phyloP scores from a whole-genome alignment of 208 protist genomes.

The Leishmania lainsoni region DNA sequence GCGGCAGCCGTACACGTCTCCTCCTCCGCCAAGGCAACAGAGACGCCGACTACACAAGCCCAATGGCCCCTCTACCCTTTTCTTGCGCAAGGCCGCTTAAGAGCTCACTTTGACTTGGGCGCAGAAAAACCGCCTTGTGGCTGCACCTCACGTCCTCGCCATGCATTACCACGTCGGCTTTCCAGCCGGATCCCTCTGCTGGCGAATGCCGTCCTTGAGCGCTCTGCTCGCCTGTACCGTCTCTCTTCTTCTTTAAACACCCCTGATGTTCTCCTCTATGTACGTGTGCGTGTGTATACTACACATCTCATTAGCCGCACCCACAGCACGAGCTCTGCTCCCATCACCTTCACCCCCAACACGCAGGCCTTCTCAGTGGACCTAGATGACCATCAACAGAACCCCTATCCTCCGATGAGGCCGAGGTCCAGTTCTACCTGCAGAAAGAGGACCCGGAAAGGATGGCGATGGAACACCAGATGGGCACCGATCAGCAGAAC shows the following conservation, averaged over 20 bases:
- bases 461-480: background rate
- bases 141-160: background rate
- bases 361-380: background rate
- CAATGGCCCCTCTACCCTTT: background rate
- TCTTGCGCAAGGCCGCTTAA: too few relatives aligned
- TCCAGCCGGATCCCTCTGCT: background rate
- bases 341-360: background rate
- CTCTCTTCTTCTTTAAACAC: background rate
- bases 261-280: background rate
- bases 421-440: constrained; percentile 7
- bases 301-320: background rate
- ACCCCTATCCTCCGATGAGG: background rate
- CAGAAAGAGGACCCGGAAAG: constrained; percentile 13
- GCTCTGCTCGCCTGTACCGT: background rate
- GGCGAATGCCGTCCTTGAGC: background rate
- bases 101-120: too few relatives aligned
- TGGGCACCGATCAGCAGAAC: constrained; percentile 6
- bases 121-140: background rate
- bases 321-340: too few relatives aligned
- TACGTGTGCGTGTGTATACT: background rate
- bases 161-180: background rate
- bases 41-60: background rate
- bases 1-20: background rate
- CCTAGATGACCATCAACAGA: background rate
- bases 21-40: background rate